Conservation (phyloP, 2,329 filamentous ascomycete species). For the Monilinia vaccinii-corymbosi region DNA sequence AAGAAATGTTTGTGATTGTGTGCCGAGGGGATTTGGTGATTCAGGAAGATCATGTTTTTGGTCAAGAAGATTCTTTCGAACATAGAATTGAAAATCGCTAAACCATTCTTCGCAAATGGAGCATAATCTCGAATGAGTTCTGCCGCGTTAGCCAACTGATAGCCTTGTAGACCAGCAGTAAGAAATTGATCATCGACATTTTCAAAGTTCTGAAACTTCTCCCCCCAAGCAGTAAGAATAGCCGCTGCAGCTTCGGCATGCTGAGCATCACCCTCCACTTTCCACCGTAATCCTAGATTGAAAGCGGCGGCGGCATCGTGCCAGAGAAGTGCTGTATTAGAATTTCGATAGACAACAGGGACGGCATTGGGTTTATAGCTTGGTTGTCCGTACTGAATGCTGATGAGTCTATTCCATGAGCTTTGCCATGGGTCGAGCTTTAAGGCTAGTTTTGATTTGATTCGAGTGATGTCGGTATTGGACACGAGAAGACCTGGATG, state of each 20-base stretch:
- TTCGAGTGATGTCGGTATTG: neutral
- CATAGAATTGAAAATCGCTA: neutral
- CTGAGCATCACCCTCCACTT: neutral
- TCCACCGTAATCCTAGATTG: neutral
- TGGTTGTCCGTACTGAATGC: neutral
- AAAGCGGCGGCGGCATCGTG: neutral
- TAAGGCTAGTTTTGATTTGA: neutral
- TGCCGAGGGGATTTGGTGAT: neutral
- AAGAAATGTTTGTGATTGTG: neutral
- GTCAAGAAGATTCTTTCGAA: neutral
- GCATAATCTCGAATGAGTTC: neutral
- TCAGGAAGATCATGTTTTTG: neutral
- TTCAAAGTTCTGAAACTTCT: neutral
- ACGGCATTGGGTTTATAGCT: neutral
- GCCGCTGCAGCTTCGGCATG: neutral
- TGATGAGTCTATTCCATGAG: slow-evolving; percentile 7
- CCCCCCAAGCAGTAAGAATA: neutral
- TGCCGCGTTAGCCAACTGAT: neutral
- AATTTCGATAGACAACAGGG: neutral
- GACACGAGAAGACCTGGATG: neutral
- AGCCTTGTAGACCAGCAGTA: neutral
- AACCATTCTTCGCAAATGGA: neutral
- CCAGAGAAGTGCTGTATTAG: neutral
- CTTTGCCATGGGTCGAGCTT: slow-evolving; percentile 9
- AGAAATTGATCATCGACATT: neutral